Conservation (phyloP, 2,329 filamentous ascomycete species). For the Fusarium sp. region DNA sequence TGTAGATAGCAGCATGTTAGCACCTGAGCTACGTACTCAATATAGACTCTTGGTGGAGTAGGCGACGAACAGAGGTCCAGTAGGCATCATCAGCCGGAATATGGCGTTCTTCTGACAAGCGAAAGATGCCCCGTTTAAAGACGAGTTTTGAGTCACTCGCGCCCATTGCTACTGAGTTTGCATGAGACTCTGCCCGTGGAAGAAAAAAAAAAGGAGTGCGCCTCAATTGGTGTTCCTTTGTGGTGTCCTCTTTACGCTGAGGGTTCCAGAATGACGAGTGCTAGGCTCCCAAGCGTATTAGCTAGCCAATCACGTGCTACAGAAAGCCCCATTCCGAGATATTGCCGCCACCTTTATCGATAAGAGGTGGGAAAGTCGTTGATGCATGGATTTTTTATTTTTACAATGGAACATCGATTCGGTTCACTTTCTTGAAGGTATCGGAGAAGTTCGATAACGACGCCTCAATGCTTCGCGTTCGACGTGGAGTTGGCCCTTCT, state of each 20-base stretch:
- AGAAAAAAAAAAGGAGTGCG: constrained; percentile 31
- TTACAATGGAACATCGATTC: neutral
- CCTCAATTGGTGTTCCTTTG: constrained; percentile 27
- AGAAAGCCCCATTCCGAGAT: constrained; percentile 10
- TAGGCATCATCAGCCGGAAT: constrained; percentile 90
- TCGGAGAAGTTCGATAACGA: constrained; percentile 14
- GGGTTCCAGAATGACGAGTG: constrained; percentile 36
- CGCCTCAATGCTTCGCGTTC: constrained; percentile 47
- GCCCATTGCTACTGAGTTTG: constrained; percentile 72
- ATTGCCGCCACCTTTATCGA: constrained; percentile 34
- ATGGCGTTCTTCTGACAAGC: constrained; percentile 88
- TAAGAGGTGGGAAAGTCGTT: constrained; percentile 14
- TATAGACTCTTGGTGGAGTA: constrained; percentile 20
- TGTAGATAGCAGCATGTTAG: constrained; percentile 33
- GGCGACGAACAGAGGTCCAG: constrained; percentile 84
- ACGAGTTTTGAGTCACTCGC: constrained; percentile 98
- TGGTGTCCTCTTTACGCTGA: constrained; percentile 36
- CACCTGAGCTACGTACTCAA: constrained; percentile 10
- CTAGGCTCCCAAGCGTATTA: constrained; percentile 5
- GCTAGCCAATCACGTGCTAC: constrained; percentile 38
- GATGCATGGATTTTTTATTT: constrained; percentile 30
- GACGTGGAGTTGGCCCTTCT: constrained; percentile 33
- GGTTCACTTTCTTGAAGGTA: constrained; percentile 14
- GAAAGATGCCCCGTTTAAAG: constrained; percentile 98
- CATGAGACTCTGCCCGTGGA: constrained; percentile 39